Evolutionary conservation across 2,329 filamentous ascomycete genomes (phyloP), one percentile per base, ranked within the genome.

Genomic region (Lecanicillium sp.): DNA sequence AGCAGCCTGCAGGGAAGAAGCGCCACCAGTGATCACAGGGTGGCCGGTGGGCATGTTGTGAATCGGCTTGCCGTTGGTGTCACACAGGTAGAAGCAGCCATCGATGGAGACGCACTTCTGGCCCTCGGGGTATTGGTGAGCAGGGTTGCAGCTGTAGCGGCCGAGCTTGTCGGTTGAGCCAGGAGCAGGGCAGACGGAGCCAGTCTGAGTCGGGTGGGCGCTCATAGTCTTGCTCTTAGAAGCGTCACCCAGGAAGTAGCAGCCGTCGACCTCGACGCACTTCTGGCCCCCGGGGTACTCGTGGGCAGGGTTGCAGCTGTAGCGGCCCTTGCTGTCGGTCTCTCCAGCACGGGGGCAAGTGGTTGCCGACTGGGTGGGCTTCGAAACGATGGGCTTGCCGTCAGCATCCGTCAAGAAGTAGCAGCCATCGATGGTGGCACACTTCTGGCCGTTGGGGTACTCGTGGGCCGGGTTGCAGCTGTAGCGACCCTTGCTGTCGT

Each of bases 401-500:
- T 37, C 27, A 12, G 40, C 19, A 15, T 17, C 39, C 19, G 6
- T 8, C 13, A 49, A 42, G 25, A 37, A 37, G 25, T 41, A 40
- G 42, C 48, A 50, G 17, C 43, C 48, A 12, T 43, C 37, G 25
- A 46, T 20, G n/a, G 29, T 9, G 11, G 20, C 30, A 45, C 48
- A 50, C 10, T n/a, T 29, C 42, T 46, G 45, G 7, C 46, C 46
- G 27, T 37, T 33, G 34, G 48, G 48, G 36, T 49, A 49, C 39
- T 46, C 29, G 29, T 47, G 44, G 3, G 45, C 48, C 13, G 46
- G 48, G 44, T 49, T 49, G 44, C 48, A 50, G 17, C 37, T 40
- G 43, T 49, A 49, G 20, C 44, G 39, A 37, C 48, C 48, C 27
- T 40, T 19, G 33, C 20, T 25, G 37, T 44, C 43, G 12, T 39